Conservation (phyloP, 768 basidiomycete species). For the Tephrocybe sp. region DNA sequence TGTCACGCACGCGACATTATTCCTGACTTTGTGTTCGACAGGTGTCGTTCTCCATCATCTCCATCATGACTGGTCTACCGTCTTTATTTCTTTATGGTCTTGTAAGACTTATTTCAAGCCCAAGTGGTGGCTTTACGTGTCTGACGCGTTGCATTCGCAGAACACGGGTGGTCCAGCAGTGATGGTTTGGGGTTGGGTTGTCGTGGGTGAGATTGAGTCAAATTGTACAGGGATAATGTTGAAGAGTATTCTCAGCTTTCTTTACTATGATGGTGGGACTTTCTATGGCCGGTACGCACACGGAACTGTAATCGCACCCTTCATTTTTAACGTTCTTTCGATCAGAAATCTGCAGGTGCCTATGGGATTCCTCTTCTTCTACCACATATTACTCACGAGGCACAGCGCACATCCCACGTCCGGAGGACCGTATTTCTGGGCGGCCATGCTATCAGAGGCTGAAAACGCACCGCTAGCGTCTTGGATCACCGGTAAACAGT, state of each 20-base stretch:
- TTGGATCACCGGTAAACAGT: conserved; percentile 58
- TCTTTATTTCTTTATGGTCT: conserved; percentile 70
- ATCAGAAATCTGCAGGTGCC: conserved; percentile 50
- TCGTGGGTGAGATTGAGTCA: conserved; percentile 46
- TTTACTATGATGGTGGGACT: conserved; percentile 74
- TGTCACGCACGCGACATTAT: too few species aligned
- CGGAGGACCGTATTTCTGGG: conserved; percentile 80
- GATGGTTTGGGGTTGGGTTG: conserved; percentile 77
- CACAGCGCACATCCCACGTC: conserved; percentile 68
- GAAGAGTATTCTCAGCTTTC: conserved; percentile 38
- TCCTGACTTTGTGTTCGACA: conserved; percentile 12
- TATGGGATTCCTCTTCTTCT: not conserved
- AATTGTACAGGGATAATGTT: not conserved
- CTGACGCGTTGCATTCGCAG: conserved; percentile 29
- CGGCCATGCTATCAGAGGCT: conserved; percentile 68
- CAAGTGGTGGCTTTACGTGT: not conserved
- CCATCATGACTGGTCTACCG: conserved; percentile 70
- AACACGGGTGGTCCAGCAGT: conserved; percentile 76
- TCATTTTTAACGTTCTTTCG: not conserved
- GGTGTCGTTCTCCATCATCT: conserved; percentile 76
- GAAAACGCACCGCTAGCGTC: conserved; percentile 63
- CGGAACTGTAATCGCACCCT: not conserved
- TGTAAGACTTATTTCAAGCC: conserved; percentile 36
- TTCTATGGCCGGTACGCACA: conserved; percentile 64
- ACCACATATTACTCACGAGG: not conserved